A percentile compares a stretch with the other conserved stretches of the same genome.
Evolutionary conservation across 1,284 basidiomycete genomes (phyloP).

Genomic region (Xerocomus minutiporus): DNA sequence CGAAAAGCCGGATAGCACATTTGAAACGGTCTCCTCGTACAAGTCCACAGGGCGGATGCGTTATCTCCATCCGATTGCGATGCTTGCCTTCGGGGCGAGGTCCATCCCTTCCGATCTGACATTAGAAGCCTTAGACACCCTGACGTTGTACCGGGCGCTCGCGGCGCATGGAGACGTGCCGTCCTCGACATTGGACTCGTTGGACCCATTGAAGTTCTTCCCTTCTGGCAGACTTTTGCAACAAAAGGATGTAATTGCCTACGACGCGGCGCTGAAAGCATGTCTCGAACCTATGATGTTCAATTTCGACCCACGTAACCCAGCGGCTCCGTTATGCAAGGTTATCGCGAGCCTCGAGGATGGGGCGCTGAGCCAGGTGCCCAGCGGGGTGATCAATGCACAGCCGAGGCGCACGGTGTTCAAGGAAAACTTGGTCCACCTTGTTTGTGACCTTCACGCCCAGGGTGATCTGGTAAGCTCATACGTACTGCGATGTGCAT

Average conservation of each 20-base stretch:
- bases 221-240: conserved; percentile 36
- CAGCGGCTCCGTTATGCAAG: conserved; percentile 34
- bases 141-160: conserved; percentile 48
- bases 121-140: conserved; percentile 54
- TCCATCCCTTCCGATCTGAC: conserved; percentile 57
- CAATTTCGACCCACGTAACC: conserved; percentile 36
- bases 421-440: conserved; percentile 41
- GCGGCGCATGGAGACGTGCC: conserved; percentile 17
- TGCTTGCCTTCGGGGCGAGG: conserved; percentile 47
- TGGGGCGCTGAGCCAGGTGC: conserved; percentile 25
- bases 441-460: conserved; percentile 53
- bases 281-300: conserved; percentile 39
- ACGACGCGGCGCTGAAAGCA: conserved; percentile 51
- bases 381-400: conserved; percentile 27
- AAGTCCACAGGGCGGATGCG: conserved; percentile 38
- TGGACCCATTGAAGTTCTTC: conserved; percentile 50
- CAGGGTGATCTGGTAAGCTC: conserved; percentile 48
- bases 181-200: conserved; percentile 27
- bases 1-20: conserved; percentile 17
- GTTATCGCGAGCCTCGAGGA: conserved; percentile 45
- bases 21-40: conserved; percentile 39
- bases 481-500: neutral
- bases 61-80: conserved; percentile 58
- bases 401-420: conserved; percentile 33
- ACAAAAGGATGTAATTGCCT: conserved; percentile 56